Conservation (phyloP, 2,329 filamentous ascomycete species). For the Fusarium sp. region DNA sequence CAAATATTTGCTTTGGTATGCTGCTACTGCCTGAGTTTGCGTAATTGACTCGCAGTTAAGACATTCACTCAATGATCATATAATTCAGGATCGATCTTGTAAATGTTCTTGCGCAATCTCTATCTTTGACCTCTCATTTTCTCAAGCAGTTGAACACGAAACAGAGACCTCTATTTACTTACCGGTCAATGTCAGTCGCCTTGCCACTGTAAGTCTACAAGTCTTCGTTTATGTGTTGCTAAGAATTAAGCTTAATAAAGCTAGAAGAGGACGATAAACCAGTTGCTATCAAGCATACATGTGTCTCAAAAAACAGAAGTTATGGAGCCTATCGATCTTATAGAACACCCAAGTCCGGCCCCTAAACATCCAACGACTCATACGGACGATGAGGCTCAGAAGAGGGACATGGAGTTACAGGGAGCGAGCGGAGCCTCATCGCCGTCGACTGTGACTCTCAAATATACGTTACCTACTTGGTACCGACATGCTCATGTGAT, state of each 20-base stretch:
- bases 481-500: constrained; percentile 24
- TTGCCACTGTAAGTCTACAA: too few relatives aligned
- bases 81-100: background rate
- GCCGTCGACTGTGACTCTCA: background rate
- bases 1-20: background rate
- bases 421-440: background rate
- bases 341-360: background rate
- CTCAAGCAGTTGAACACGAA: too few relatives aligned
- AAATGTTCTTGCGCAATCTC: background rate
- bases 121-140: background rate
- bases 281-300: background rate
- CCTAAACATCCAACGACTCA: background rate
- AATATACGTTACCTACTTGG: constrained; percentile 28
- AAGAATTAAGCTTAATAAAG: too few relatives aligned
- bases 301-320: background rate
- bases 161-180: too few relatives aligned
- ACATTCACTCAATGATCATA: background rate
- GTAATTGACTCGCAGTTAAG: background rate
- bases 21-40: background rate
- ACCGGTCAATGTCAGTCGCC: too few relatives aligned
- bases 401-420: background rate
- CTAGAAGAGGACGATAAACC: background rate
- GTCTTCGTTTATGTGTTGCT: too few relatives aligned
- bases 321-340: background rate
- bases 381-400: too few relatives aligned